A percentile compares a stretch with the other conserved stretches of the same genome.
These are phyloP conservation scores for Scedosporium aurantiacum DNA, from an alignment of 2,329 filamentous ascomycete species.

Conservation along the genomic window DNA sequence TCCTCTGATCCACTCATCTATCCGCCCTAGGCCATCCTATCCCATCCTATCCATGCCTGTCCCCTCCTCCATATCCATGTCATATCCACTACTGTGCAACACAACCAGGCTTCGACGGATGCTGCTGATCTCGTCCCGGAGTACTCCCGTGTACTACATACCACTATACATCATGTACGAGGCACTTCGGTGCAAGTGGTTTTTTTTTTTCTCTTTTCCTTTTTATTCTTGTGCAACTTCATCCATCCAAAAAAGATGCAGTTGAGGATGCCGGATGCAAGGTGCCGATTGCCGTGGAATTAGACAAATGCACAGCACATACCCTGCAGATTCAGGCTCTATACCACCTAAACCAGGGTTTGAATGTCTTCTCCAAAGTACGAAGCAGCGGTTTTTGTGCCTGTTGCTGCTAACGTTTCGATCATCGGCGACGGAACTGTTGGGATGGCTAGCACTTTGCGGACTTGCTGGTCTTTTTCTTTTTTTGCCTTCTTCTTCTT, in stretches of 20 bases:
- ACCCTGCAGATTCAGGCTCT: not conserved
- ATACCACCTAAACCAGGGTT: not conserved
- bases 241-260: not conserved
- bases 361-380: not conserved
- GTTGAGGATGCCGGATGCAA: slow-evolving; percentile 1
- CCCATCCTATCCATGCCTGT: not conserved
- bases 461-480: not conserved
- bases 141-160: not conserved
- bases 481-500: not conserved
- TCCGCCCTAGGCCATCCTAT: not conserved
- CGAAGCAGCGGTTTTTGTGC: not conserved
- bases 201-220: not conserved
- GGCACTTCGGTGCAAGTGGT: not conserved
- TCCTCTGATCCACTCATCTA: not conserved
- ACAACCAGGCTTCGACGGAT: not conserved
- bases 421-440: not conserved
- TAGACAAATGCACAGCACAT: not conserved
- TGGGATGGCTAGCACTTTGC: not conserved
- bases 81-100: not conserved
- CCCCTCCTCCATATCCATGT: not conserved
- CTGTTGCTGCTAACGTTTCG: not conserved
- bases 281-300: slow-evolving; percentile 1
- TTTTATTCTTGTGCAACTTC: not conserved
- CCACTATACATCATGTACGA: not conserved
- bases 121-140: not conserved